Percentiles rank a stretch among this genome's conserved stretches.
Evolutionary conservation across 805 yeast genomes (phyloP).

Genomic region (Hanseniaspora valbyensis): DNA sequence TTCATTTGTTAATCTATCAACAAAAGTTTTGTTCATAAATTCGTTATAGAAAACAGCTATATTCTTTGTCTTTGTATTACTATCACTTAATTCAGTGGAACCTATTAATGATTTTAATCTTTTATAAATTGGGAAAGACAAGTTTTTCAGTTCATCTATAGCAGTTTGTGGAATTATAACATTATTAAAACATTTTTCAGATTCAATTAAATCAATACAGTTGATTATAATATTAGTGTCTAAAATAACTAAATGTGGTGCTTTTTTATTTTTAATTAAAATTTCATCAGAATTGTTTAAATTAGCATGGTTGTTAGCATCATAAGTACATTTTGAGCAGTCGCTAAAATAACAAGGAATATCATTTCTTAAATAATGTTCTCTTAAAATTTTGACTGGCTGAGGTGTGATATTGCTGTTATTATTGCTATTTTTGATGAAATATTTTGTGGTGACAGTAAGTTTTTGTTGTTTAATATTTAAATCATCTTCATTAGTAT

Average conservation of each 20-base stretch:
- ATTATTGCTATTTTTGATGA: slow-evolving; percentile 8
- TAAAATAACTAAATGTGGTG: slow-evolving; percentile 68
- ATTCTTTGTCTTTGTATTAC: slow-evolving; percentile 54
- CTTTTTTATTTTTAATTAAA: slow-evolving; percentile 35
- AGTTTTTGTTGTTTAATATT: slow-evolving; percentile 6
- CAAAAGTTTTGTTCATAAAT: slow-evolving; percentile 60
- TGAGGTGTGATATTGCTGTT: slow-evolving; percentile 7
- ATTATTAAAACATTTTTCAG: slow-evolving; percentile 63
- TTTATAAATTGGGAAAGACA: slow-evolving; percentile 78
- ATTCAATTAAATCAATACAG: slow-evolving; percentile 84
- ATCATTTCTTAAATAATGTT: slow-evolving; percentile 84
- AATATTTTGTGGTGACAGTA: slow-evolving; percentile 12
- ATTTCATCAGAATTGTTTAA: slow-evolving; percentile 56
- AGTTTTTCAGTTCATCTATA: slow-evolving; percentile 80
- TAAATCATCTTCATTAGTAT: background rate
- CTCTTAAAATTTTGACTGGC: slow-evolving; percentile 68
- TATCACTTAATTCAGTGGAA: slow-evolving; percentile 22
- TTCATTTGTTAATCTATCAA: slow-evolving; percentile 52
- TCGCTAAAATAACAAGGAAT: slow-evolving; percentile 77
- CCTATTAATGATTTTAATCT: slow-evolving; percentile 69
- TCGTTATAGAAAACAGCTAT: slow-evolving; percentile 90
- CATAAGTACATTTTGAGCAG: slow-evolving; percentile 51
- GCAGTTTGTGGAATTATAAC: slow-evolving; percentile 93
- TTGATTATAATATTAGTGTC: slow-evolving; percentile 83
- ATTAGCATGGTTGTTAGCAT: slow-evolving; percentile 41